Base-by-base conservation (phyloP, 768 basidiomycete species). In the Lactarius evosmus region DNA sequence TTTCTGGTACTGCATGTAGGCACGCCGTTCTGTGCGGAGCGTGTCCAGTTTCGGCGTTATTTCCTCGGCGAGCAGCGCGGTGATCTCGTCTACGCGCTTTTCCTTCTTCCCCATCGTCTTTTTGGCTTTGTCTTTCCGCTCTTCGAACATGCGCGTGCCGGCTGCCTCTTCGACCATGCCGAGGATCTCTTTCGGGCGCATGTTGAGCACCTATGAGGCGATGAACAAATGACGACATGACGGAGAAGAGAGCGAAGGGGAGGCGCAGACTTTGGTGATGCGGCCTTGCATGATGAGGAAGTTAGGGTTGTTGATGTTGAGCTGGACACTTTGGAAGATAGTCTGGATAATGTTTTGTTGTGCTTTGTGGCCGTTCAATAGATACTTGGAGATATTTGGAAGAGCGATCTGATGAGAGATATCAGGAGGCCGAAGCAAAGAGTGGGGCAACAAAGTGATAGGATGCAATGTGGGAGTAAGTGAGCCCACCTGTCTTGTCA, bases 251-350 rank as follows among this genome's bases (percentile, higher is more conserved):
- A 12, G 17, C 16, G 5, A 29, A 57, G 12, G 7, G 25, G 12
- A 36, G n/a, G 30, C 11, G 69, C 75, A 44, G 34, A 91, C 95
- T 79, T 98, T 99, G 12, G 97, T 99, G 73, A 99, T 99, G 56
- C 95, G 92, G 32, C 97, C 96, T 76, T 99, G 97, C 96, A 98
- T 98, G 74, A 98, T 98, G 63, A 99, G 82, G 78, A 98, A 98
- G 74, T 98, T 98, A 50, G 97, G 97, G 75, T 98, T 98, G 77
- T 98, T 99, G 82, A 99, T 98, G 73, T 98, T 98, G 68, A 99
- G 84, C 74, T 97, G 95, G 0, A 99, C 95, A 44, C 92, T 89
- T 73, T 98, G 97, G 72, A 99, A 98, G 16, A 98, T 80, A 32
- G 86, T 89, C 71, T 97, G 97, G 0, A 99, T 83, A 1, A 79